phyloP scores from a whole-genome alignment of 2,329 filamentous ascomycete species.

The Ceratocystis alfenasii region DNA sequence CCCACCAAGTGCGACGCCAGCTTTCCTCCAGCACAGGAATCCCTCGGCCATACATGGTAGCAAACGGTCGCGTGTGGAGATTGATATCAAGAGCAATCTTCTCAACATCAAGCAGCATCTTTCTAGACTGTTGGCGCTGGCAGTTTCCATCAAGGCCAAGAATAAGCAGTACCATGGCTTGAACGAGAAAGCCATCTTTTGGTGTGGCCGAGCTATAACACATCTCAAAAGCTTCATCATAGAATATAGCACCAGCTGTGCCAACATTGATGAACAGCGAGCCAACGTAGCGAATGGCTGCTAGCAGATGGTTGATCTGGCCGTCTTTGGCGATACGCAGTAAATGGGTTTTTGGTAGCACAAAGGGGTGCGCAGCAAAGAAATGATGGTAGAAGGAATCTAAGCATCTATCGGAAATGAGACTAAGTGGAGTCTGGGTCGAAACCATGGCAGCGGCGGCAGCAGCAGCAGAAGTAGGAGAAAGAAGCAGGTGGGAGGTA shows the following conservation, averaged over 20 bases:
- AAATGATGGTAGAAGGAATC: conserved; percentile 49
- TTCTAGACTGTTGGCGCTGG: conserved; percentile 54
- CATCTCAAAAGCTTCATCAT: conserved; percentile 46
- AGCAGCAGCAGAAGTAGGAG: conserved; percentile 22
- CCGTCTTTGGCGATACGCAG: conserved; percentile 38
- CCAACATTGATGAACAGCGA: conserved; percentile 43
- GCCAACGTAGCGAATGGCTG: conserved; percentile 45
- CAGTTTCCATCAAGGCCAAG: conserved; percentile 68
- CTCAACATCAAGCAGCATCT: conserved; percentile 56
- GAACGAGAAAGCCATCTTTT: conserved; percentile 54
- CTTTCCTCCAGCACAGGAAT: conserved; percentile 65
- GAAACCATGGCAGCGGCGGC: conserved; percentile 18
- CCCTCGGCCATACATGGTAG: conserved; percentile 49
- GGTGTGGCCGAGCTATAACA: conserved; percentile 37
- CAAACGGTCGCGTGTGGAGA: conserved; percentile 59
- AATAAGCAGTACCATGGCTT: conserved; percentile 64
- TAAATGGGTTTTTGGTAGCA: conserved; percentile 42
- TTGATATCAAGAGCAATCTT: conserved; percentile 63
- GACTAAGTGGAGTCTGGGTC: conserved; percentile 28
- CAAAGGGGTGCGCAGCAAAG: conserved; percentile 46
- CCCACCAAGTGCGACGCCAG: conserved; percentile 88
- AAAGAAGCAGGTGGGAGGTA: conserved; percentile 22
- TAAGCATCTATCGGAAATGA: conserved; percentile 41
- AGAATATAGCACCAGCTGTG: conserved; percentile 37
- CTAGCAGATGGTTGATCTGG: conserved; percentile 38